These are phyloP conservation scores for Colletotrichum paranaense DNA, from an alignment of 2,329 filamentous ascomycete species.

Conservation along the genomic window DNA sequence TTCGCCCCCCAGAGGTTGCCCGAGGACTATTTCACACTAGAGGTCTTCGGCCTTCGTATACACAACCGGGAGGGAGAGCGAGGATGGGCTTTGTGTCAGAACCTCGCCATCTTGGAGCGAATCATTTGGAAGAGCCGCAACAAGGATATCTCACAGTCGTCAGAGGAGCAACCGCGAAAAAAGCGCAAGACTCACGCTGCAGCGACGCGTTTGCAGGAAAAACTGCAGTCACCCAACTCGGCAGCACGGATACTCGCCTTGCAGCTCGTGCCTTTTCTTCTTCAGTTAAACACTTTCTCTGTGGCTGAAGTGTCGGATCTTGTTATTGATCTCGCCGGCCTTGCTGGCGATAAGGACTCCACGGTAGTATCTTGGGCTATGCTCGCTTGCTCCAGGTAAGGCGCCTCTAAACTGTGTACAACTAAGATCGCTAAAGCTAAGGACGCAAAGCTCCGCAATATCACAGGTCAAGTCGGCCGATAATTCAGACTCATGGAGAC, in stretches of 20 bases:
- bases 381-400: slow-evolving; percentile 82
- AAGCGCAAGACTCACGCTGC: slow-evolving; percentile 56
- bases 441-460: slow-evolving; percentile 44
- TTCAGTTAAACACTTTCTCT: slow-evolving; percentile 57
- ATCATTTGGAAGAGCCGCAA: slow-evolving; percentile 48
- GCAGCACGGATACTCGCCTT: slow-evolving; percentile 62
- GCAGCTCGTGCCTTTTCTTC: slow-evolving; percentile 68
- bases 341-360: slow-evolving; percentile 77
- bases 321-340: slow-evolving; percentile 67
- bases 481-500: slow-evolving; percentile 66
- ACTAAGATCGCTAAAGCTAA: slow-evolving; percentile 37
- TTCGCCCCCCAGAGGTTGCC: slow-evolving; percentile 62
- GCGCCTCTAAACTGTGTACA: not conserved
- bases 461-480: slow-evolving; percentile 47
- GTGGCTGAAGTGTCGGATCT: slow-evolving; percentile 65
- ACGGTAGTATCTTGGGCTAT: slow-evolving; percentile 83
- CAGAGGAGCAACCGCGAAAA: slow-evolving; percentile 63
- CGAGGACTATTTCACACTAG: slow-evolving; percentile 57
- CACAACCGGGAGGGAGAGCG: slow-evolving; percentile 67
- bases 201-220: slow-evolving; percentile 59
- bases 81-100: slow-evolving; percentile 70
- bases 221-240: slow-evolving; percentile 57
- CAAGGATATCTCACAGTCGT: slow-evolving; percentile 40
- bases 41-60: slow-evolving; percentile 64
- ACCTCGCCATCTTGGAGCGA: slow-evolving; percentile 67